phyloP scores from a whole-genome alignment of 176 grass and related monocot species.

The Areca catechu region DNA sequence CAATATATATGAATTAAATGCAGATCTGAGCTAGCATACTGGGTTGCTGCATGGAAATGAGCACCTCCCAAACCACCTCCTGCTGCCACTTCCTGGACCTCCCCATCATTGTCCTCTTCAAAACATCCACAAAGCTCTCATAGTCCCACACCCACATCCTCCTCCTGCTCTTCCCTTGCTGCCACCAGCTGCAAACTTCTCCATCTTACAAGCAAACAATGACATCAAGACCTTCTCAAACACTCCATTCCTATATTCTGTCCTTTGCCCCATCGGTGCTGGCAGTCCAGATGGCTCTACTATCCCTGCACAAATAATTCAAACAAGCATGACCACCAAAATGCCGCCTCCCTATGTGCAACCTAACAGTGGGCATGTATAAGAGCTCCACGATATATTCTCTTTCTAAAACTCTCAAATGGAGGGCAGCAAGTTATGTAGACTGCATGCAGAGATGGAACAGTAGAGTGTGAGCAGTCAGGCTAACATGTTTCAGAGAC shows the following conservation, averaged over 20 bases:
- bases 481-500: too few relatives aligned
- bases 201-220: constrained; percentile 82
- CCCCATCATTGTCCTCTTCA: constrained; percentile 64
- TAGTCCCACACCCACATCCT: constrained; percentile 83
- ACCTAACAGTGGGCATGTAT: too few relatives aligned
- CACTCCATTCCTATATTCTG: constrained; percentile 64
- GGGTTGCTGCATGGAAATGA: constrained; percentile 77
- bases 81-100: constrained; percentile 70
- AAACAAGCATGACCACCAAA: too few relatives aligned
- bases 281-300: constrained; percentile 50
- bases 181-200: constrained; percentile 40
- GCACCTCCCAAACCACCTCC: constrained; percentile 75
- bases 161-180: constrained; percentile 8
- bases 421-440: too few relatives aligned
- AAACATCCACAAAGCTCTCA: constrained; percentile 88
- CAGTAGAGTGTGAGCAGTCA: too few relatives aligned
- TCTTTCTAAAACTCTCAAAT: too few relatives aligned
- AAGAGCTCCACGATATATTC: too few relatives aligned
- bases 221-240: constrained; percentile 84
- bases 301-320: constrained; percentile 2
- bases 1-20: too few relatives aligned
- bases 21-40: constrained; percentile 51
- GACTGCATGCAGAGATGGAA: too few relatives aligned
- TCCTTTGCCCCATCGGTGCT: constrained; percentile 88
- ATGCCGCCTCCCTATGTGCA: too few relatives aligned